Conservation (phyloP, 108 stramenopile species). For the Pseudonitzschia delicatissima region DNA sequence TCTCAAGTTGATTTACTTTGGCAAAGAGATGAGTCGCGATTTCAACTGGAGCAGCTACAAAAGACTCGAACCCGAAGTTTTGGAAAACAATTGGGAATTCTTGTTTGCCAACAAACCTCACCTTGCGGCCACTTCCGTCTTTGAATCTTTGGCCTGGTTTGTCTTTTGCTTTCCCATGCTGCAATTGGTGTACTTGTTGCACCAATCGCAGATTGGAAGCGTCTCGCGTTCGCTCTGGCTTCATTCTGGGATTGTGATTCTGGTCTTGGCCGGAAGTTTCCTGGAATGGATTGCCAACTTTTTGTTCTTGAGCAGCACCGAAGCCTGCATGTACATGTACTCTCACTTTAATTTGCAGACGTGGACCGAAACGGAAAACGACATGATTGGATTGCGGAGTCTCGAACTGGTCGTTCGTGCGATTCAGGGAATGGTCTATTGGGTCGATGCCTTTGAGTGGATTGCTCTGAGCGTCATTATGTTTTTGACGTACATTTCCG, state of each 20-base stretch:
- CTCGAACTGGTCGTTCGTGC: conserved; percentile 58
- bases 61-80: too few relatives aligned
- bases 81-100: too few relatives aligned
- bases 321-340: conserved; percentile 40
- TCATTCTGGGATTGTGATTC: conserved; percentile 45
- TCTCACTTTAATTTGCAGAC: conserved; percentile 53
- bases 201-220: conserved; percentile 41
- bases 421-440: conserved; percentile 21
- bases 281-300: conserved; percentile 54
- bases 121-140: too few relatives aligned
- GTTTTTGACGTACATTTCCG: conserved; percentile 20
- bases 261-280: conserved; percentile 51
- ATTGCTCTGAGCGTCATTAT: conserved; percentile 19
- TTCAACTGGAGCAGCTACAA: too few relatives aligned
- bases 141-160: too few relatives aligned
- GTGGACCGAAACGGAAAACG: conserved; percentile 40
- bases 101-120: too few relatives aligned
- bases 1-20: too few relatives aligned
- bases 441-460: conserved; percentile 31
- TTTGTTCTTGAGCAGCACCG: conserved; percentile 43
- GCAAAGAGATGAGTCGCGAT: too few relatives aligned
- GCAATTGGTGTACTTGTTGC: conserved; percentile 56
- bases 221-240: conserved; percentile 36
- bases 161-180: conserved; percentile 56
- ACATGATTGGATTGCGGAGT: conserved; percentile 59